Conservation (phyloP, 495 filamentous ascomycete genomes). For the Penicillium desertorum region DNA sequence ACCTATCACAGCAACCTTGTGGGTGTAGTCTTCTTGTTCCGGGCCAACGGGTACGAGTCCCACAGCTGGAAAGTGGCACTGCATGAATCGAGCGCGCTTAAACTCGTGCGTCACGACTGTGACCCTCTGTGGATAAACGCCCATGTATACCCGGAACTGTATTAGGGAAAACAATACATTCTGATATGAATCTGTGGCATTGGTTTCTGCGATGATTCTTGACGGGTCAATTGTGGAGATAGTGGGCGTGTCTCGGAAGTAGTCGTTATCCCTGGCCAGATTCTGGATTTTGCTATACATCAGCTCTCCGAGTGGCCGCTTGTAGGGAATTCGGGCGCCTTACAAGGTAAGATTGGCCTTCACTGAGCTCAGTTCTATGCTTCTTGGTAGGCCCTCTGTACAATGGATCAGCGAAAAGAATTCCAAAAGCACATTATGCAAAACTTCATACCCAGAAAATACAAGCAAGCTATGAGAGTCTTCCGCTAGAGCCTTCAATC, state of each 20-base stretch:
- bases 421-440: background rate
- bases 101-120: slow-evolving; percentile 76
- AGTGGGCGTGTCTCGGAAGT: slow-evolving; percentile 25
- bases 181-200: slow-evolving; percentile 76
- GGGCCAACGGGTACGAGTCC: slow-evolving; percentile 35
- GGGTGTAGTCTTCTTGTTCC: slow-evolving; percentile 10
- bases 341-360: slow-evolving; percentile 66
- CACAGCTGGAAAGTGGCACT: slow-evolving; percentile 67
- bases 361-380: slow-evolving; percentile 51
- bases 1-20: slow-evolving; percentile 56
- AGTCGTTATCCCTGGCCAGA: slow-evolving; percentile 44
- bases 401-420: background rate
- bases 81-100: slow-evolving; percentile 65
- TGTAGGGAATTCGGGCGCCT: background rate
- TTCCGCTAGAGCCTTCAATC: slow-evolving; percentile 48
- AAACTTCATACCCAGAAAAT: slow-evolving; percentile 62
- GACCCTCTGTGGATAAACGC: slow-evolving; percentile 42
- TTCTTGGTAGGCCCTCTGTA: slow-evolving; percentile 61
- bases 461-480: slow-evolving; percentile 51
- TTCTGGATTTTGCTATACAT: slow-evolving; percentile 36
- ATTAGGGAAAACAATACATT: slow-evolving; percentile 73
- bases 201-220: slow-evolving; percentile 55
- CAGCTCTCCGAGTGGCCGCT: background rate
- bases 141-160: slow-evolving; percentile 51
- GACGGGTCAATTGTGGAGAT: slow-evolving; percentile 16